These are phyloP conservation scores for Phalaenopsis aphrodite DNA, from an alignment of 106 monocot genomes.

Conservation along the genomic window DNA sequence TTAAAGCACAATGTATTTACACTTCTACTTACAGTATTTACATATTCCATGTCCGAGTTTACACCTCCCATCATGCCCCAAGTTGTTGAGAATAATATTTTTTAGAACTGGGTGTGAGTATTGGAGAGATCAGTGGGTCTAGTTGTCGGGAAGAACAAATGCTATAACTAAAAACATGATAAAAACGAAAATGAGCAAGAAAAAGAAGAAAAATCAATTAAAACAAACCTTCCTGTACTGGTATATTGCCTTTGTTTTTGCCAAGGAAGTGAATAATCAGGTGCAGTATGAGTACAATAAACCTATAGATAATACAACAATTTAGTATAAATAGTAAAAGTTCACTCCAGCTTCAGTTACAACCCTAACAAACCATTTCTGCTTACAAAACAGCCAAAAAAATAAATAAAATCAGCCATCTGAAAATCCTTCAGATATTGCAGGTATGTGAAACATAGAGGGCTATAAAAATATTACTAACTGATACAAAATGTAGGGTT, in stretches of 20 bases:
- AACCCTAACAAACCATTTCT: too few species aligned
- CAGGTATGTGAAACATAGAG: too few species aligned
- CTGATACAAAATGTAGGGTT: background rate
- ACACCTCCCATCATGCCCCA: background rate
- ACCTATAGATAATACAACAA: slow-evolving; percentile 37
- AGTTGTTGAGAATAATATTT: too few species aligned
- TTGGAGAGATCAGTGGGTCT: background rate
- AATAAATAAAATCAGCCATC: too few species aligned
- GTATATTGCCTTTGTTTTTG: slow-evolving; percentile 93
- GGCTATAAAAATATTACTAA: background rate
- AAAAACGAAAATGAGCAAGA: background rate
- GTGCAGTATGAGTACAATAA: slow-evolving; percentile 84
- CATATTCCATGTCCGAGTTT: background rate
- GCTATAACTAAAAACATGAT: background rate
- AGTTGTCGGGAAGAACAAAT: background rate
- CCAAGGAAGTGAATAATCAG: slow-evolving; percentile 97
- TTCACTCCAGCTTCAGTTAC: background rate
- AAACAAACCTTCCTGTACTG: slow-evolving; percentile 80
- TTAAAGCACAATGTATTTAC: background rate
- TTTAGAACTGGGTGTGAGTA: background rate
- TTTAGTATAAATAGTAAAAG: background rate
- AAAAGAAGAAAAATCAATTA: background rate
- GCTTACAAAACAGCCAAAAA: too few species aligned
- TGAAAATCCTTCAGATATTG: too few species aligned
- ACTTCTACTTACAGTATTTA: background rate